Percentiles rank a stretch among this genome's conserved stretches.
Conservation (phyloP, 176 grass and related monocot species). For the Oropetium thomaeum region DNA sequence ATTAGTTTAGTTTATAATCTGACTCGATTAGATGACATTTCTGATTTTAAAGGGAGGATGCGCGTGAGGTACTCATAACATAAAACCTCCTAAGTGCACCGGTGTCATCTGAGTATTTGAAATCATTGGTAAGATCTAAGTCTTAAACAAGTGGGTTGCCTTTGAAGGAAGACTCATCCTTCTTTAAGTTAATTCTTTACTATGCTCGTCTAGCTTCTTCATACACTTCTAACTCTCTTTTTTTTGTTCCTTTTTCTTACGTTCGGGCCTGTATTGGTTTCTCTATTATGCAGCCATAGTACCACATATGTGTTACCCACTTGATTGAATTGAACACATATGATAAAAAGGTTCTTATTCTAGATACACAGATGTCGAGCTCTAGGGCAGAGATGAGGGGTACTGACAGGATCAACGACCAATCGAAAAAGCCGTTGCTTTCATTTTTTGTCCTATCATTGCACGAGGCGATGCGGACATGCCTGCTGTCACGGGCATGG, state of each 20-base stretch:
- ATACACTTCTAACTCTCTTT: neutral
- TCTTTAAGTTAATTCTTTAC: neutral
- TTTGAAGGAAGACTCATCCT: neutral
- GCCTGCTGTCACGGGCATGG: constrained; percentile 3
- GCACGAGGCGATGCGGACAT: neutral
- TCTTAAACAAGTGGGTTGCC: neutral
- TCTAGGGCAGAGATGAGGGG: neutral
- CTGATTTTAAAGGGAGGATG: neutral
- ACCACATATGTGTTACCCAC: too few relatives aligned
- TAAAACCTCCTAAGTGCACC: neutral
- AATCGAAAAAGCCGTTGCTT: neutral
- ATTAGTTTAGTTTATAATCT: neutral
- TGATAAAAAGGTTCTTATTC: neutral
- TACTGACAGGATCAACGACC: neutral
- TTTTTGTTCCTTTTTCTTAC: neutral
- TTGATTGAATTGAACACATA: neutral
- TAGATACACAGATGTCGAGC: neutral
- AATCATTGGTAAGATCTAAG: neutral
- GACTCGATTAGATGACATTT: neutral
- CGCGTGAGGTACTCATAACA: neutral
- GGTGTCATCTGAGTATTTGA: neutral
- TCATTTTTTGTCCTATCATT: neutral
- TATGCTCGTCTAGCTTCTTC: neutral
- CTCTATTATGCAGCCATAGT: neutral
- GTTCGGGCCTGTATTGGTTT: neutral